phyloP scores from a whole-genome alignment of 345 rosid genomes.

The Streptanthus diversifolius region DNA sequence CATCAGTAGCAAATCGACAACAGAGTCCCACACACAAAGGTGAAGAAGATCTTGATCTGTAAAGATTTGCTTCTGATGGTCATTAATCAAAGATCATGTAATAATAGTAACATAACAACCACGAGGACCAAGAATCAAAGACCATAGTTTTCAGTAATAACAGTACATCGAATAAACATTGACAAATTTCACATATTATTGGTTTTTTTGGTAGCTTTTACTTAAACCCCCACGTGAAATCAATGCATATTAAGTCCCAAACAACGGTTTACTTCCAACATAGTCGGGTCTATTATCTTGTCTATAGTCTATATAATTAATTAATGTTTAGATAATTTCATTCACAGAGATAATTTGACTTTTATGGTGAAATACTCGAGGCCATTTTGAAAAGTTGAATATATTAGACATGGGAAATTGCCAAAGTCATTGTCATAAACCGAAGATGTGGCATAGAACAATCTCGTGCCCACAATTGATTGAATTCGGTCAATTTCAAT shows the following conservation, averaged over 20 bases:
- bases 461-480: conserved; percentile 30
- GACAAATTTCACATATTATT: too few species aligned
- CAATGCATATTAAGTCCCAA: too few species aligned
- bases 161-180: conserved; percentile 8
- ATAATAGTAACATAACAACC: background rate
- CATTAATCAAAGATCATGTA: conserved; percentile 15
- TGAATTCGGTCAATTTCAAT: conserved; percentile 19
- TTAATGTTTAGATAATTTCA: background rate
- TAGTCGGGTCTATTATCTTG: background rate
- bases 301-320: background rate
- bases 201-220: too few species aligned
- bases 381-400: conserved; percentile 14
- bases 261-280: too few species aligned
- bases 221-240: too few species aligned
- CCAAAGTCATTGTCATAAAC: conserved; percentile 28
- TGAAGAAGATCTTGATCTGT: conserved; percentile 16
- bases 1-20: conserved; percentile 17
- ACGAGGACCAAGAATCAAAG: conserved; percentile 14
- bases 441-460: conserved; percentile 17
- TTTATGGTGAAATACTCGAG: conserved; percentile 8
- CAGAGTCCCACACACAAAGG: conserved; percentile 27
- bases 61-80: conserved; percentile 33
- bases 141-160: conserved; percentile 1
- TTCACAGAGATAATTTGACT: background rate
- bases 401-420: conserved; percentile 10